Evolutionary conservation across 2,329 filamentous ascomycete species (phyloP).

Genomic region (Pestalotiopsis fici): DNA sequence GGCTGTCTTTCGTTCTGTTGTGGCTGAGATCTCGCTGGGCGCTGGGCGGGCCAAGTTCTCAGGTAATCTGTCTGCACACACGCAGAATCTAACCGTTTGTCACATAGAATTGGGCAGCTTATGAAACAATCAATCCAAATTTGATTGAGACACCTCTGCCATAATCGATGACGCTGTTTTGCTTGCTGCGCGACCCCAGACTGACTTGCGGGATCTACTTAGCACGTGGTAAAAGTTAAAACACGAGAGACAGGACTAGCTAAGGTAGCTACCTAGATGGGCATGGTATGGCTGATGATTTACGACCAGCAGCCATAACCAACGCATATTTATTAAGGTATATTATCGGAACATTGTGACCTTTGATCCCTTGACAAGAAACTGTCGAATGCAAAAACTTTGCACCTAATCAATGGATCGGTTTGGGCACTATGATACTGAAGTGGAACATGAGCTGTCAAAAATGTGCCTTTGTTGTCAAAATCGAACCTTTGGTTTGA

Average conservation of each 20-base stretch:
- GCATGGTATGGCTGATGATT: background rate
- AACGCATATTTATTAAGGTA: background rate
- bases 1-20: background rate
- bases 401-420: background rate
- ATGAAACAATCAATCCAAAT: background rate
- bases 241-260: background rate
- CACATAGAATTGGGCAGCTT: background rate
- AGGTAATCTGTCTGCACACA: too few species aligned
- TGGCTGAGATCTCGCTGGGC: background rate
- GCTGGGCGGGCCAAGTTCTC: background rate
- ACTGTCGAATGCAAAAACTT: background rate
- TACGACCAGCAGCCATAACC: background rate
- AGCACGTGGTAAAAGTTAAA: constrained; percentile 5
- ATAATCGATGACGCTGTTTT: background rate
- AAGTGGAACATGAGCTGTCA: background rate
- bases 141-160: background rate
- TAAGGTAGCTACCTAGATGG: background rate
- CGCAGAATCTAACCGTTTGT: background rate
- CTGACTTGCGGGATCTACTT: background rate
- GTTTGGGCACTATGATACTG: background rate
- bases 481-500: background rate
- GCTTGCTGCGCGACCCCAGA: background rate
- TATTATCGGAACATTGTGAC: background rate
- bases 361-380: background rate
- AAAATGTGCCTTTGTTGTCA: background rate